phyloP scores from a whole-genome alignment of 768 basidiomycete genomes.

The Macrolepiota fuliginosa region DNA sequence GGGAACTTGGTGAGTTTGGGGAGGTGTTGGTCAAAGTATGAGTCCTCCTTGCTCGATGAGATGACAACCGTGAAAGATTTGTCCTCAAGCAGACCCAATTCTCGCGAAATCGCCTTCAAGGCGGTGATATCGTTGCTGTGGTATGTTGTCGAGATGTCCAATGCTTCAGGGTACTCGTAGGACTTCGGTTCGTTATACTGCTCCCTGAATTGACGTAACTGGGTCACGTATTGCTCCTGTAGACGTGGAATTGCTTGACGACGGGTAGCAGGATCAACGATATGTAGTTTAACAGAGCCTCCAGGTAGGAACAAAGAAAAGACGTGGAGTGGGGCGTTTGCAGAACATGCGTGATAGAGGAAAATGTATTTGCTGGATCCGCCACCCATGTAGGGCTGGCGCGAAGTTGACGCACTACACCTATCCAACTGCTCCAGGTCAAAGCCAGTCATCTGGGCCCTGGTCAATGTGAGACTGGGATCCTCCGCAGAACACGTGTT shows the following conservation, averaged over 20 bases:
- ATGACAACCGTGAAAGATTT: slow-evolving; percentile 75
- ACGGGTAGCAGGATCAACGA: slow-evolving; percentile 88
- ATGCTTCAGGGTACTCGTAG: slow-evolving; percentile 60
- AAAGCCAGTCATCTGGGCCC: slow-evolving; percentile 79
- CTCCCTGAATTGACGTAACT: slow-evolving; percentile 48
- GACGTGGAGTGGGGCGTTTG: slow-evolving; percentile 74
- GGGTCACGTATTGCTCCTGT: slow-evolving; percentile 68
- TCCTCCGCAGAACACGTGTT: slow-evolving; percentile 75
- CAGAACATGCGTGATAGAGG: slow-evolving; percentile 83
- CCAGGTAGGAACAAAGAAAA: slow-evolving; percentile 83
- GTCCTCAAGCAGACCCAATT: slow-evolving; percentile 73
- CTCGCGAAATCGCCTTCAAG: slow-evolving; percentile 83
- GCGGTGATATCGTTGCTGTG: slow-evolving; percentile 79
- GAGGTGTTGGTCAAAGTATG: slow-evolving; percentile 74
- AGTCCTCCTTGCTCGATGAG: slow-evolving; percentile 81
- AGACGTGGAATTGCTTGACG: slow-evolving; percentile 80
- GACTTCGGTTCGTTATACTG: slow-evolving; percentile 40
- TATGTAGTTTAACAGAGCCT: slow-evolving; percentile 70
- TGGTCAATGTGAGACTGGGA: slow-evolving; percentile 68
- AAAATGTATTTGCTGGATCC: slow-evolving; percentile 78
- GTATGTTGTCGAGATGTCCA: slow-evolving; percentile 68
- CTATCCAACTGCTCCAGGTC: slow-evolving; percentile 81
- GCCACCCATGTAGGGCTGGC: slow-evolving; percentile 69
- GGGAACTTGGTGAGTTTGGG: slow-evolving; percentile 83
- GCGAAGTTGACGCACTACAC: slow-evolving; percentile 51